Evolutionary conservation across 805 yeast species (phyloP).

Genomic region (Kuraishia piskuri): DNA sequence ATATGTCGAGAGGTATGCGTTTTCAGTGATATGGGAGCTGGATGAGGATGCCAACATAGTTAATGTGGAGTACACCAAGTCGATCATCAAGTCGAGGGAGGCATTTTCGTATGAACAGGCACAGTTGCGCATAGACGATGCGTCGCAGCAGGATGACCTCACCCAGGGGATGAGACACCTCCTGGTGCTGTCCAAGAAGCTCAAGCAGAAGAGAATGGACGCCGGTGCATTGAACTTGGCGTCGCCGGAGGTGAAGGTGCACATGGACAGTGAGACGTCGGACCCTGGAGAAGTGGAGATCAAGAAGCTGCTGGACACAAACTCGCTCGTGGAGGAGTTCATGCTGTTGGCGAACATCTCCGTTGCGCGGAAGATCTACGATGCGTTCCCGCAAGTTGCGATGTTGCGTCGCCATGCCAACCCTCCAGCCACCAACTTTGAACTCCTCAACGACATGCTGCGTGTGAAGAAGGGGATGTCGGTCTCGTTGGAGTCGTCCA

Average conservation of each 20-base stretch:
- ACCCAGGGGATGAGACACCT: constrained; percentile 86
- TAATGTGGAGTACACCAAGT: constrained; percentile 70
- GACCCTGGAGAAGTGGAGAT: constrained; percentile 96
- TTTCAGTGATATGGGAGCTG: constrained; percentile 93
- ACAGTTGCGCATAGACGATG: constrained; percentile 83
- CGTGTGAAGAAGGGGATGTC: constrained; percentile 69
- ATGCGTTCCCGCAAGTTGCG: constrained; percentile 94
- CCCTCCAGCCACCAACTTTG: constrained; percentile 95
- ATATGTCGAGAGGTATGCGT: constrained; percentile 91
- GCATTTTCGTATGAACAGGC: constrained; percentile 95
- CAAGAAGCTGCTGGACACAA: constrained; percentile 80
- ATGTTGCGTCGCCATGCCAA: constrained; percentile 96
- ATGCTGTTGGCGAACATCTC: constrained; percentile 96
- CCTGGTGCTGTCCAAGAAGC: constrained; percentile 67
- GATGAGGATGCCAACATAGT: constrained; percentile 82
- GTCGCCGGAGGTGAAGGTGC: constrained; percentile 96
- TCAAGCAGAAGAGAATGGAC: constrained; percentile 78
- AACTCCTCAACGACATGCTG: constrained; percentile 79
- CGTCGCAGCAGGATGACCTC: constrained; percentile 65
- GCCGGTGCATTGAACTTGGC: constrained; percentile 97
- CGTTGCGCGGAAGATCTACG: constrained; percentile 88
- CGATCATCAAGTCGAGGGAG: constrained; percentile 83
- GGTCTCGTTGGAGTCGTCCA: constrained; percentile 76
- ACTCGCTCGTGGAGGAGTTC: constrained; percentile 95
- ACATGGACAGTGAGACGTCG: constrained; percentile 93